Base-by-base conservation (phyloP, 2,329 filamentous ascomycete species). In the Pseudocercospora vitis region DNA sequence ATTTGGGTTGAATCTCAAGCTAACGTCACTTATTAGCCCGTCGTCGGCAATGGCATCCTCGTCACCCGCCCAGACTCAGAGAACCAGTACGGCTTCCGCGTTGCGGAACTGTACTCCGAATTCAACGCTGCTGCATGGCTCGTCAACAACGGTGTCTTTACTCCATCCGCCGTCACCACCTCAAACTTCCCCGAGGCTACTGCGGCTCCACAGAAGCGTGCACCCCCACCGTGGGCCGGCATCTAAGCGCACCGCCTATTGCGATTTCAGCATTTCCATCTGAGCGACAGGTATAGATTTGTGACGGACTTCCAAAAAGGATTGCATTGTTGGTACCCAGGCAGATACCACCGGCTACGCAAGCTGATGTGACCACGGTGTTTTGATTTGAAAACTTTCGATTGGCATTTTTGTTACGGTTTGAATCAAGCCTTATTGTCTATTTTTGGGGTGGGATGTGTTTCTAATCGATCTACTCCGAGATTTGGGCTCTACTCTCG, bases 61-160 rank as follows among this genome's bases (percentile, higher is more conserved):
- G 58, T 63, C 31, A 60, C 61, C 35, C 56, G 60, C 6, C 61
- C 61, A 26, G 61, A 59, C 44, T n/a, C 50, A 21, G 53, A 62
- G 26, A 64, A 65, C 60, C 50, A 44, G 33, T 62, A 61, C 53
- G 63, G 60, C 39, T 66, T 61, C 55, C 63, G 64, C 29, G 62
- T 68, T 57, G 61, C 61, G 50, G 55, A 57, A 3, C 56, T 68
- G 16, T 64, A 63, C 53, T 65, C 61, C 12, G 65, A 67, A 32
- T 65, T 67, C 58, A 67, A 67, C 58, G 60, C 62, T 18, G 65
- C 63, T 24, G 65, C 65, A 14, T 67, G 65, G 65, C 60, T 67
- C 45, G 59, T 65, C 48, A 64, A 65, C 55, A 60, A 59, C 39
- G 63, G 63, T 29, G 62, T 64, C 55, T 63, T 64, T 54, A 63